Conservation (phyloP, 495 filamentous ascomycete species). For the Pseudomonodictys pantanalensis region DNA sequence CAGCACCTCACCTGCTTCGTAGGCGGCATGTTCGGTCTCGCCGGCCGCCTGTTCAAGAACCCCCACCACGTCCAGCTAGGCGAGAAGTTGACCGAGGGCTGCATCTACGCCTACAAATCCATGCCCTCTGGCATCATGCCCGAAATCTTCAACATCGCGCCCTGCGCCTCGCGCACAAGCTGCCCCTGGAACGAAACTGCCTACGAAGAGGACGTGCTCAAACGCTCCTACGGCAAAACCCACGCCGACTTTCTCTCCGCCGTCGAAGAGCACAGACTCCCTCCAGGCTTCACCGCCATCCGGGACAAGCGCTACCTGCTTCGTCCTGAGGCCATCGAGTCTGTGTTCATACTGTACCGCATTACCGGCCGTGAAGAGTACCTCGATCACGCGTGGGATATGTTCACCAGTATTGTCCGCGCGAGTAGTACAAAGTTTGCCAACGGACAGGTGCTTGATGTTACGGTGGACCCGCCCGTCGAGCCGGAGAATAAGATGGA, state of each 20-base stretch:
- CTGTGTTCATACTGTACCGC: constrained; percentile 58
- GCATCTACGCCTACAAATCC: constrained; percentile 38
- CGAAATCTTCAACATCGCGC: constrained; percentile 42
- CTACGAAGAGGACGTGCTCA: constrained; percentile 41
- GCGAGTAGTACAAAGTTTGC: constrained; percentile 48
- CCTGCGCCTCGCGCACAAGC: constrained; percentile 35
- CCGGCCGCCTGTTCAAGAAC: constrained; percentile 30
- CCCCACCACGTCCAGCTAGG: constrained; percentile 35
- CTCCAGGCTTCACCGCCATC: constrained; percentile 42
- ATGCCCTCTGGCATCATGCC: constrained; percentile 48
- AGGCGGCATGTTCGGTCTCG: constrained; percentile 38
- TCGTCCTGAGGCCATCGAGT: constrained; percentile 61
- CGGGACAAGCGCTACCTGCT: constrained; percentile 45
- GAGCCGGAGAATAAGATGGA: constrained; percentile 47
- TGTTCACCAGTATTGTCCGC: constrained; percentile 52
- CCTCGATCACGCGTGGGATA: constrained; percentile 60
- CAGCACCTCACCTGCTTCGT: constrained; percentile 43
- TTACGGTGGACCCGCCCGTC: constrained; percentile 12
- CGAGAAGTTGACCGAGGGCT: constrained; percentile 35
- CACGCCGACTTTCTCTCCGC: constrained; percentile 18
- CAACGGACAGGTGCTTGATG: constrained; percentile 48
- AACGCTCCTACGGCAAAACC: constrained; percentile 15
- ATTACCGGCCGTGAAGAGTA: constrained; percentile 54
- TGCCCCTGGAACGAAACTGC: constrained; percentile 45
- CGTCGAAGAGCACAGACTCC: constrained; percentile 39